phyloP scores from a whole-genome alignment of 2,329 filamentous ascomycete species.

The Camillea tinctor region DNA sequence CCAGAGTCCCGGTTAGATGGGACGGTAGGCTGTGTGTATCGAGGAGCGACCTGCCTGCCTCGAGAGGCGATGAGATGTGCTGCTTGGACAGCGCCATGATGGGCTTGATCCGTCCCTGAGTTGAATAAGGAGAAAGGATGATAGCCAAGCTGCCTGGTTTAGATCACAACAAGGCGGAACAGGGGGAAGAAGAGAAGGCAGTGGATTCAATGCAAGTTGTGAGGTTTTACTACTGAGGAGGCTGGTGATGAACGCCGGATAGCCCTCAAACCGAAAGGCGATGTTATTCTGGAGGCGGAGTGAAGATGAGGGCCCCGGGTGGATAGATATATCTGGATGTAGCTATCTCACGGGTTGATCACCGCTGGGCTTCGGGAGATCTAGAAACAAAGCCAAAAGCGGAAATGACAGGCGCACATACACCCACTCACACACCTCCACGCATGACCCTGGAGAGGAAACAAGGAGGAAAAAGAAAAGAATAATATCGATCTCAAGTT shows the following conservation, averaged over 20 bases:
- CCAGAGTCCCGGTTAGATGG: slow-evolving; percentile 54
- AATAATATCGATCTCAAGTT: not conserved
- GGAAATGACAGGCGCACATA: slow-evolving; percentile 11
- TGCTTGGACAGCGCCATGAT: slow-evolving; percentile 47
- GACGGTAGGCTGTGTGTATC: slow-evolving; percentile 57
- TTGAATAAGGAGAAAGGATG: not conserved
- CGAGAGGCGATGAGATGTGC: slow-evolving; percentile 61
- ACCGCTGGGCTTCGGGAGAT: slow-evolving; percentile 5
- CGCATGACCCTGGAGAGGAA: slow-evolving; percentile 2
- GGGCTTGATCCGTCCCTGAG: not conserved
- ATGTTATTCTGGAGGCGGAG: slow-evolving; percentile 1
- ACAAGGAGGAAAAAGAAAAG: slow-evolving; percentile 4
- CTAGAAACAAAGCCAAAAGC: slow-evolving; percentile 22
- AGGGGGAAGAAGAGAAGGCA: not conserved
- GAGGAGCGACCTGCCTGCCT: slow-evolving; percentile 60
- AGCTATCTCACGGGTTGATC: not conserved
- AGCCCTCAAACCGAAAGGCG: not conserved
- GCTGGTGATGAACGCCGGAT: not conserved
- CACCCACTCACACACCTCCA: not conserved
- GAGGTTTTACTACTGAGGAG: not conserved
- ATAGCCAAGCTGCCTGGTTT: not conserved
- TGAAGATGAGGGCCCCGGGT: slow-evolving; percentile 4
- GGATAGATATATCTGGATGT: slow-evolving; percentile 20
- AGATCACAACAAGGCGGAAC: not conserved
- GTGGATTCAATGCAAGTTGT: not conserved